Evolutionary conservation across 2,329 filamentous ascomycete genomes (phyloP), one percentile per base, ranked within the genome.

Genomic region (Talaromyces sp.): DNA sequence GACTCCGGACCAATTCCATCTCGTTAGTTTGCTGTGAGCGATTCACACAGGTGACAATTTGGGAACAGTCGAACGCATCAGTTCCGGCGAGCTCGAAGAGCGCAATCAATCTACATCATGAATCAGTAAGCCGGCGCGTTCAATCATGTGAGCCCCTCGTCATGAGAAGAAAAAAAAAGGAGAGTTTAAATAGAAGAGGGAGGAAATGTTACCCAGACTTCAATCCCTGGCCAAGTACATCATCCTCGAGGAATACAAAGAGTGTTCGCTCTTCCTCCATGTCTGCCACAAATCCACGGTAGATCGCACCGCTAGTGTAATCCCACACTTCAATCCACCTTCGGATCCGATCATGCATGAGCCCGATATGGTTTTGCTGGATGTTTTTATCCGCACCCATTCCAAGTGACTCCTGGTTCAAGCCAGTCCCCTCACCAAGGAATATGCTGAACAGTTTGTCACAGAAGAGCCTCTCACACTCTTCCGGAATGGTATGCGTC

Each of bases 381-480:
- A 54, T 61, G 48, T 59, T 58, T 63, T 66, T 61, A 60, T 73
- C 78, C 86, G 86, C 85, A 93, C 85, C 87, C 86, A 89, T 86
- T 84, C 88, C 87, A 85, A 88, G 85, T 85, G 90, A 93, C 88
- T 85, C 88, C 85, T 86, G 82, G 81, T 80, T 78, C 75, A 78
- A 83, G 82, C 80, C 76, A 79, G 86, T 86, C 89, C 88, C 86
- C 91, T 95, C 91, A 96, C 90, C 92, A 83, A 88, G 89, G 86
- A 97, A 96, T 82, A 90, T 88, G 81, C 87, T 81, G 80, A 85
- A 89, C 86, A 96, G 90, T 84, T 87, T 88, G 88, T 93, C 91
- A 81, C 92, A 96, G 86, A 96, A 96, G 88, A 96, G 93, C 84
- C 92, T 97, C 91, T 96, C 92, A 96, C 92, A 96, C 90, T 96